phyloP scores from a whole-genome alignment of 805 yeast species.

The Saturnispora gosingensis region DNA sequence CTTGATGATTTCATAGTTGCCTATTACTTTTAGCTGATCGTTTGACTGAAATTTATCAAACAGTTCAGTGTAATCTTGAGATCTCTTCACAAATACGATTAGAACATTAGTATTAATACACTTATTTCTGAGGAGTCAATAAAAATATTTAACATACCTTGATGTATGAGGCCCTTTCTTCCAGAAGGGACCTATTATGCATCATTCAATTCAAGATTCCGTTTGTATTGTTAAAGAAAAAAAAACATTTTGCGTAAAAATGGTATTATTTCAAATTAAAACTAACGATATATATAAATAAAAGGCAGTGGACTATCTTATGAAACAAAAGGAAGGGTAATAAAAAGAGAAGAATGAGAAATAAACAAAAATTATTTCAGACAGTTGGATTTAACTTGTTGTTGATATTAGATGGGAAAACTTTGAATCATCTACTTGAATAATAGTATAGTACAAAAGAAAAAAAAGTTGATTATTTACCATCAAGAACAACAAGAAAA shows the following conservation, averaged over 20 bases:
- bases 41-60: conserved; percentile 27
- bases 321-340: neutral
- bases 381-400: neutral
- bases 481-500: conserved; percentile 73
- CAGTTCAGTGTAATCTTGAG: conserved; percentile 31
- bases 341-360: neutral
- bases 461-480: conserved; percentile 1
- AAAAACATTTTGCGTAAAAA: neutral
- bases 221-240: neutral
- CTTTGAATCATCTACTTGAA: neutral
- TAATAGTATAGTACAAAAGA: neutral
- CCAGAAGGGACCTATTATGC: neutral
- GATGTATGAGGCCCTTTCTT: conserved; percentile 2
- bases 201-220: neutral
- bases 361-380: neutral
- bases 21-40: conserved; percentile 51
- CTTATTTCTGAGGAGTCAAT: neutral
- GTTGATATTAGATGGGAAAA: neutral
- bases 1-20: conserved; percentile 64
- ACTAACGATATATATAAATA: neutral
- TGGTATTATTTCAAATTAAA: neutral
- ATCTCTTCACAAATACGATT: conserved; percentile 15
- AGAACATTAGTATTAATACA: neutral
- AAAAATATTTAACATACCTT: neutral
- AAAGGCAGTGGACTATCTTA: neutral